Conservation (phyloP, 305 asterid species). For the Fraxinus dipetala region DNA sequence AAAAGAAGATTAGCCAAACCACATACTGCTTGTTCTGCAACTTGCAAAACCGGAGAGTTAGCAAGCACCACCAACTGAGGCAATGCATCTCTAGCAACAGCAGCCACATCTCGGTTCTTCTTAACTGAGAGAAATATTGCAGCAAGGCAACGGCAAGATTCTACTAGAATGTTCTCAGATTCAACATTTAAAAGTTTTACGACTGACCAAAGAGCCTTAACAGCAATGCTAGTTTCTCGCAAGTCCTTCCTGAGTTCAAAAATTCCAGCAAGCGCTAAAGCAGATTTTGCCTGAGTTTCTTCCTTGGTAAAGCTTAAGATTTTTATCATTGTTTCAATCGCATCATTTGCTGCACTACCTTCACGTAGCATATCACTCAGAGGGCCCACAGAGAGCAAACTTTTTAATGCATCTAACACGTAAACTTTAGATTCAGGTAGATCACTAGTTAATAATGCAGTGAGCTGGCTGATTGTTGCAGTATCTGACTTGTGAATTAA, state of each 20-base stretch:
- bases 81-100: constrained; percentile 69
- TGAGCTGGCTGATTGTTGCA: constrained; percentile 97
- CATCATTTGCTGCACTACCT: constrained; percentile 99
- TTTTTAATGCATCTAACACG: constrained; percentile 86
- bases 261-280: constrained; percentile 84
- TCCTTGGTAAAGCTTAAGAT: constrained; percentile 74
- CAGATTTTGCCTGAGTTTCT: constrained; percentile 95
- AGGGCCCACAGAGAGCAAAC: constrained; percentile 90
- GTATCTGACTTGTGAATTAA: constrained; percentile 99
- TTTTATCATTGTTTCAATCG: constrained; percentile 89
- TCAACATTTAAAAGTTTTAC: constrained; percentile 68
- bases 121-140: constrained; percentile 86
- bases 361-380: constrained; percentile 76
- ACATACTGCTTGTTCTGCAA: constrained; percentile 96
- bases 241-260: constrained; percentile 86
- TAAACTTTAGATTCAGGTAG: constrained; percentile 95
- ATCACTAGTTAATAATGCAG: constrained; percentile 86
- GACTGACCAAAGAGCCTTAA: constrained; percentile 62
- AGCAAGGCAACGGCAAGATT: constrained; percentile 79
- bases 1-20: constrained; percentile 92
- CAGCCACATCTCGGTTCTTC: constrained; percentile 83
- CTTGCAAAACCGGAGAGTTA: constrained; percentile 62
- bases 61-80: constrained; percentile 71
- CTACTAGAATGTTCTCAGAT: constrained; percentile 64
- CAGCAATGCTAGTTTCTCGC: constrained; percentile 77